Base-by-base conservation (phyloP, 2,329 filamentous ascomycete genomes). In the Chaetomium olivaceum region DNA sequence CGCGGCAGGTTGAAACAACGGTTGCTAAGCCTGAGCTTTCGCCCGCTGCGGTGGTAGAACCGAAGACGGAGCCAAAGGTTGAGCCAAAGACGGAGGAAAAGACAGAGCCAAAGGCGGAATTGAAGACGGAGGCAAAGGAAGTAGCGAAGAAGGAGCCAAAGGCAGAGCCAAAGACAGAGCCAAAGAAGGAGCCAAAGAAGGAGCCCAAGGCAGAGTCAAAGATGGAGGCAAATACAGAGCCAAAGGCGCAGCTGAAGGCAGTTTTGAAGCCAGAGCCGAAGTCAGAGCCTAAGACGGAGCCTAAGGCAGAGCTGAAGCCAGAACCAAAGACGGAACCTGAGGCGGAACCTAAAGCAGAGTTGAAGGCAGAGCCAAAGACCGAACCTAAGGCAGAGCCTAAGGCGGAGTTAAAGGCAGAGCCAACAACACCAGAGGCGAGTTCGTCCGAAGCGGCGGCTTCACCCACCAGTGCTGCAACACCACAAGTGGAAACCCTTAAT, bases 1-100 rank as follows among this genome's bases (percentile, higher is more conserved):
- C 39, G 12, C 23, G 29, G 31, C 73, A 75, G 2, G 25, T n/a
- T n/a, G 73, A 73, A 58, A 72, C 74, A 27, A 60, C 68, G 19
- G 27, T 64, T 56, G 9, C 62, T 8, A 68, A 62, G 36, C 52
- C 71, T 59, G 69, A 71, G 67, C 66, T 71, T 71, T 54, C 74
- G 75, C 16, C 48, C 11, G 61, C 27, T 8, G 48, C 54, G 19
- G 56, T 25, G 1, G 50, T 54, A 36, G 58, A 58, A 27, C 21
- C 48, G 21, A 67, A 43, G 39, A 7, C 16, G 16, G 39, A 39
- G 36, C 36, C 36, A 3, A 39, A 39, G 36, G 36, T 19, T 16
- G 36, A 39, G 36, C 9, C 36, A 19, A 39, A 39, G 36, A 16
- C 36, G 16, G 36, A 43, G 16, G 14, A 6, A n/a, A 43, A 43